Conservation (phyloP, 108 stramenopile genomes). For the Cylindrotheca closterium region DNA sequence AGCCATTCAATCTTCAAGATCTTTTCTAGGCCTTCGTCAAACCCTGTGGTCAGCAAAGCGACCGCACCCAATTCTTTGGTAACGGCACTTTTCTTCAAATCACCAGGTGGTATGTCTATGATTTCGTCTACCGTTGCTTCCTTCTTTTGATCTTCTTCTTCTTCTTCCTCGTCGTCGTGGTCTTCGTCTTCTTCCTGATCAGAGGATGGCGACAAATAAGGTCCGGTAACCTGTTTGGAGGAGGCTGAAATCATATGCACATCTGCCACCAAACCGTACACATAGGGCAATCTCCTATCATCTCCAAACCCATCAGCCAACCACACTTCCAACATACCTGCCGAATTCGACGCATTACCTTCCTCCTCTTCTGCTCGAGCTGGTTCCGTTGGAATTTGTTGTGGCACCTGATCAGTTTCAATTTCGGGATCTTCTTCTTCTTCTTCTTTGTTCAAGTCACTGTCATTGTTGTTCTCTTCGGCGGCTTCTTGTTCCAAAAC, state of each 20-base stretch:
- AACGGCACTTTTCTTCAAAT: background rate
- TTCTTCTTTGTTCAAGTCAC: background rate
- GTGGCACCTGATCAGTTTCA: slow-evolving; percentile 1
- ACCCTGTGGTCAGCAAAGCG: slow-evolving; percentile 28
- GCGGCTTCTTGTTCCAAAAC: too few relatives aligned
- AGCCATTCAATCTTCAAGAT: slow-evolving; percentile 42
- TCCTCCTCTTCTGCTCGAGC: slow-evolving; percentile 7
- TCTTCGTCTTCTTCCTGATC: slow-evolving; percentile 4
- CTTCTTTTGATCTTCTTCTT: too few relatives aligned
- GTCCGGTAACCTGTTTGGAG: too few relatives aligned
- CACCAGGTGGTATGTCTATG: too few relatives aligned
- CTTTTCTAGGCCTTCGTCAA: slow-evolving; percentile 13
- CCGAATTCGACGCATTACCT: slow-evolving; percentile 5
- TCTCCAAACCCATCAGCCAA: slow-evolving; percentile 47
- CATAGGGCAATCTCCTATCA: slow-evolving; percentile 35
- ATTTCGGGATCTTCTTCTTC: slow-evolving; percentile 23
- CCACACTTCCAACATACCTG: slow-evolving; percentile 35
- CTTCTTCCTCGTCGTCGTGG: too few relatives aligned
- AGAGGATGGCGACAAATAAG: too few relatives aligned
- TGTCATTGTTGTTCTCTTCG: background rate
- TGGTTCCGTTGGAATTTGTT: slow-evolving; percentile 2
- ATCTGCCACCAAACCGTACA: slow-evolving; percentile 31
- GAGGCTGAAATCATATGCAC: slow-evolving; percentile 24
- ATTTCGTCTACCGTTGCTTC: too few relatives aligned
- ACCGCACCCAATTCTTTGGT: slow-evolving; percentile 18